Conservation (phyloP, 495 filamentous ascomycete species). For the Neurospora terricola region DNA sequence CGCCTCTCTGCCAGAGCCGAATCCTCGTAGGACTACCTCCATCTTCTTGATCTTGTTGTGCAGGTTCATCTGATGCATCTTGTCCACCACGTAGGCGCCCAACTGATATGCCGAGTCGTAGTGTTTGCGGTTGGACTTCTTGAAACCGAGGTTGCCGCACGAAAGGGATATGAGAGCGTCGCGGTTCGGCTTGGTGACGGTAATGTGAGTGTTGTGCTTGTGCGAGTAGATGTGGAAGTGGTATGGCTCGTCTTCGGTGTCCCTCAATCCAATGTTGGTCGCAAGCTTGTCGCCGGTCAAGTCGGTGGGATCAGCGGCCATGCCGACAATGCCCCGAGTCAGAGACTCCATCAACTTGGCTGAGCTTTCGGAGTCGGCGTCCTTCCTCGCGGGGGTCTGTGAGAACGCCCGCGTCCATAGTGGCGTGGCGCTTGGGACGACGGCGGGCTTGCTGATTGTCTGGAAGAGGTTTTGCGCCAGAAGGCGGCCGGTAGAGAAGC, state of each 20-base stretch:
- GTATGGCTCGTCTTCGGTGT: conserved; percentile 44
- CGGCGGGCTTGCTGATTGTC: conserved; percentile 15
- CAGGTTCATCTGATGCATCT: conserved; percentile 65
- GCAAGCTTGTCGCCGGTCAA: conserved; percentile 3
- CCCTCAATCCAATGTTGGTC: conserved; percentile 6
- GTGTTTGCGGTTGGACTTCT: conserved; percentile 60
- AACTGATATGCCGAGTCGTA: conserved; percentile 96
- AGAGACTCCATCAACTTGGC: conserved; percentile 4
- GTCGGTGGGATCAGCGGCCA: neutral
- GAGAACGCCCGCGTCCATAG: conserved; percentile 36
- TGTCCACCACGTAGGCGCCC: conserved; percentile 61
- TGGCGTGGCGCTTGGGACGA: conserved; percentile 11
- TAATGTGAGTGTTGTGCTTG: conserved; percentile 91
- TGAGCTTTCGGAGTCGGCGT: neutral
- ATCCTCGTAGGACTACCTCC: conserved; percentile 74
- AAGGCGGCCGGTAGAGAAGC: conserved; percentile 32
- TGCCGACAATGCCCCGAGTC: neutral
- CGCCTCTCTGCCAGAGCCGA: conserved; percentile 76
- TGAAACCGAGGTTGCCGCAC: conserved; percentile 77
- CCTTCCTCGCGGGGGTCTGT: conserved; percentile 13
- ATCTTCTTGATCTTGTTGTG: conserved; percentile 50
- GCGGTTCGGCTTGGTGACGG: conserved; percentile 71
- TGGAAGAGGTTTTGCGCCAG: conserved; percentile 31
- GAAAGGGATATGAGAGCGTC: conserved; percentile 65
- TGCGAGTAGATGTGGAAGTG: conserved; percentile 78